These are phyloP conservation scores for Lichtheimia corymbifera DNA, from an alignment of 371 early-diverging fungal genomes.

Conservation along the genomic window DNA sequence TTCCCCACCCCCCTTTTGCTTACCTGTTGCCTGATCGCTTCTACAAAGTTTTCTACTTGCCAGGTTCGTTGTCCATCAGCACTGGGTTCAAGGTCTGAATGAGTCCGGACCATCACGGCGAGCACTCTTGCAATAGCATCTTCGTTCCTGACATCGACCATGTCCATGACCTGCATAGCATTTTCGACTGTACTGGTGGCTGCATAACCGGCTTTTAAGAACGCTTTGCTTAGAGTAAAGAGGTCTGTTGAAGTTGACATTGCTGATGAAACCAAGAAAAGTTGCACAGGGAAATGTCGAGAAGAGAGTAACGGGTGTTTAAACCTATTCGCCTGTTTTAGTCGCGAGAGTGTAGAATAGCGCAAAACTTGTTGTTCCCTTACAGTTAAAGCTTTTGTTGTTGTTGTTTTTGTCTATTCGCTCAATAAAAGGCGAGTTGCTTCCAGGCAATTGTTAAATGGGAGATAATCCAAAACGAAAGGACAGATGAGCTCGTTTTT, in stretches of 20 bases:
- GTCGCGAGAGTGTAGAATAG: too few relatives aligned
- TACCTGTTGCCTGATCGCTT: conserved; percentile 35
- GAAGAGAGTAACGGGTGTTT: too few relatives aligned
- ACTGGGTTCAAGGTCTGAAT: conserved; percentile 25
- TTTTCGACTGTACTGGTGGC: conserved; percentile 24
- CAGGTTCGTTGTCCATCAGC: conserved; percentile 29
- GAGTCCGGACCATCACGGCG: conserved; percentile 36
- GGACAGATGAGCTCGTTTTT: too few relatives aligned
- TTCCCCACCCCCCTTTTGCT: background rate
- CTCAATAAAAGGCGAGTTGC: too few relatives aligned
- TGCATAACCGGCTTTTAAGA: conserved; percentile 33
- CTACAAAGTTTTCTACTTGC: conserved; percentile 38
- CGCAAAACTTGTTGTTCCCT: too few relatives aligned
- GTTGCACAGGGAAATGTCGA: too few relatives aligned
- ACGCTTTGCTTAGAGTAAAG: conserved; percentile 26
- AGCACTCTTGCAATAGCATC: conserved; percentile 36
- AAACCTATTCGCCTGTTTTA: too few relatives aligned
- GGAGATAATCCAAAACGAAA: too few relatives aligned
- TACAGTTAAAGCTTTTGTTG: too few relatives aligned
- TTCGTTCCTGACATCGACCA: conserved; percentile 22
- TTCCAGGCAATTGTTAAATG: too few relatives aligned
- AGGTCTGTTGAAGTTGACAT: conserved; percentile 19
- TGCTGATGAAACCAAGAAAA: too few relatives aligned
- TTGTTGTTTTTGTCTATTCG: too few relatives aligned
- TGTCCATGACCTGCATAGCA: conserved; percentile 39